A percentile compares a stretch with the other conserved stretches of the same genome.
Conservation (phyloP, 805 yeast species). For the Groenewaldozyma tartarivorans region DNA sequence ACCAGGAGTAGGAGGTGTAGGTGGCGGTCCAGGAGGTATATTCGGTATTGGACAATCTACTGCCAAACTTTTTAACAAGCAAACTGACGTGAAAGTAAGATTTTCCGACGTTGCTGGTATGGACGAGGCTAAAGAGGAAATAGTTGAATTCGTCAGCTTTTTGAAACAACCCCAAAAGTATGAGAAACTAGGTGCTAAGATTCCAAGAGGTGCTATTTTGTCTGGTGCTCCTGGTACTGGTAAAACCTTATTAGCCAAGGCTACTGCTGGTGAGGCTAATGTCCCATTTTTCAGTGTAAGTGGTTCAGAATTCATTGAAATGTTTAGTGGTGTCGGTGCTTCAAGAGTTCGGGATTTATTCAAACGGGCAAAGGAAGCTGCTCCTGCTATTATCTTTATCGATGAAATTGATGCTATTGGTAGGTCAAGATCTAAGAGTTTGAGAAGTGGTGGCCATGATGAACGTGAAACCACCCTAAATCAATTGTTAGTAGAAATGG, state of each 20-base stretch:
- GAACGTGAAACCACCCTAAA: constrained; percentile 90
- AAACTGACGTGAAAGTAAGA: constrained; percentile 68
- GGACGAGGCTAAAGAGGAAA: constrained; percentile 89
- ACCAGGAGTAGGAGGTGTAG: constrained; percentile 35
- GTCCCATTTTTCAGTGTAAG: constrained; percentile 88
- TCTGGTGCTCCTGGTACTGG: constrained; percentile 98
- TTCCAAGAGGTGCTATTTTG: constrained; percentile 89
- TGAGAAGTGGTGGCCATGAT: constrained; percentile 58
- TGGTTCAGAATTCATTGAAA: constrained; percentile 93
- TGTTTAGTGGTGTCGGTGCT: constrained; percentile 97
- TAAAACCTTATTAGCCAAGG: constrained; percentile 84
- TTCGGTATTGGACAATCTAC: constrained; percentile 71
- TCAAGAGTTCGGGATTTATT: constrained; percentile 88
- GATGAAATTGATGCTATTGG: constrained; percentile 97
- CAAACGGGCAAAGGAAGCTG: constrained; percentile 79
- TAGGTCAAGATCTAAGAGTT: constrained; percentile 85
- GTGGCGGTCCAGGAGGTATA: constrained; percentile 55
- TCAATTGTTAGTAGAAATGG: constrained; percentile 91
- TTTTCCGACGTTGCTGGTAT: constrained; percentile 92
- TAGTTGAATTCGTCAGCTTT: constrained; percentile 89
- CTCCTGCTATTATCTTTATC: constrained; percentile 83
- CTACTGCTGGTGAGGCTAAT: constrained; percentile 95
- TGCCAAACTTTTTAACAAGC: constrained; percentile 75
- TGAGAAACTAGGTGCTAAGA: constrained; percentile 84
- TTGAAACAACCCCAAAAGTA: constrained; percentile 77